Base-by-base conservation (phyloP, 2,329 filamentous ascomycete species). In the Curvularia lunata region DNA sequence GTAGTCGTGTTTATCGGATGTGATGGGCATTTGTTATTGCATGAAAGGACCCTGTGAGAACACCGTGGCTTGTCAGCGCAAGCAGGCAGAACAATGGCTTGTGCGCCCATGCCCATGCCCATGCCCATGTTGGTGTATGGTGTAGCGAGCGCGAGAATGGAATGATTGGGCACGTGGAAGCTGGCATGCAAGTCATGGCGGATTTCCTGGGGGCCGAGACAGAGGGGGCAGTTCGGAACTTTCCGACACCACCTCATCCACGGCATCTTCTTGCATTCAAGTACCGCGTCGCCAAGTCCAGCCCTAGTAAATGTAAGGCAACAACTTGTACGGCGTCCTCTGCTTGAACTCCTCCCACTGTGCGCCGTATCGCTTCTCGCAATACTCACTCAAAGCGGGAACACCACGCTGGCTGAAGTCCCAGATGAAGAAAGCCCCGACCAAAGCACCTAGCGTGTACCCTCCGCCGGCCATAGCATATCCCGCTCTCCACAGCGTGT, bases 371-470 rank as follows among this genome's bases (percentile, higher is more conserved):
- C 71, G 59, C 54, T 72, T 72, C 52, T 70, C 65, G 64, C 83
- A 81, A 64, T 86, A 85, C 54, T 79, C 71, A 64, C 84, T 81
- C 57, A 85, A 64, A 5, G 79, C 71, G 0, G 82, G 82, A 28
- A 85, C 78, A 1, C 71, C 78, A 3, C 79, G 73, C 2, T 63
- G 70, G 6, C 70, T 69, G 65, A 85, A 85, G 63, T 84, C 79
- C 43, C 67, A 76, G n/a, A 77, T 71, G 57, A 81, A 80, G 48
- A 81, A 78, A 0, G 70, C 73, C 21, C 72, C 78, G 1, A 79
- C 71, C 4, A 78, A 40, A 3, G 71, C 71, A n/a, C 78, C 82
- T 69, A 76, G 79, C 2, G 75, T 64, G 74, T 77, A 82, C 0
- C 83, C 83, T 5, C 81, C 83, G 52, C 76, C 74, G 3, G 78